These are phyloP conservation scores for Penicillium canariense DNA, from an alignment of 495 filamentous ascomycete genomes.

Conservation along the genomic window DNA sequence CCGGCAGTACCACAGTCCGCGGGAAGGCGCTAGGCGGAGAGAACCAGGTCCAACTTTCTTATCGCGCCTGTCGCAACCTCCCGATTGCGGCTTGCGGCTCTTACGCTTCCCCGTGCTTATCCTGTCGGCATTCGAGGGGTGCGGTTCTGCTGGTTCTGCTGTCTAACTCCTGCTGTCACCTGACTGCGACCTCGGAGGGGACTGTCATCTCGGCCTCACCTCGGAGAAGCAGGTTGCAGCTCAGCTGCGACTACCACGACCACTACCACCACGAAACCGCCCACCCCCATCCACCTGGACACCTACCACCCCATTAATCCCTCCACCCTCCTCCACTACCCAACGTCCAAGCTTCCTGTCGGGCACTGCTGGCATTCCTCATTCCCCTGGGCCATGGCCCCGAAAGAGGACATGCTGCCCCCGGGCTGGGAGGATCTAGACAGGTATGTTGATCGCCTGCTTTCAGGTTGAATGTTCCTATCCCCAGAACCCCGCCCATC, in stretches of 20 bases:
- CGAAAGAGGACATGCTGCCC: constrained; percentile 49
- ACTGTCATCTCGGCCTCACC: constrained; percentile 2
- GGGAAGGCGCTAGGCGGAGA: too few relatives aligned
- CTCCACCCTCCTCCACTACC: constrained; percentile 4
- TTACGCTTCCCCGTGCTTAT: constrained; percentile 9
- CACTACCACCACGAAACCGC: constrained; percentile 3
- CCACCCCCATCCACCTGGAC: not conserved
- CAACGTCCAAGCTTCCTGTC: constrained; percentile 7
- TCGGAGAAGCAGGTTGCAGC: not conserved
- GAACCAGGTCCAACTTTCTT: constrained; percentile 1
- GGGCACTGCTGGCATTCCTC: constrained; percentile 37
- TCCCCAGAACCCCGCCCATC: too few relatives aligned
- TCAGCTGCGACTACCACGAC: not conserved
- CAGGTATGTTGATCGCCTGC: constrained; percentile 38
- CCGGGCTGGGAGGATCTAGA: constrained; percentile 50
- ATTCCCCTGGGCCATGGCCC: constrained; percentile 46
- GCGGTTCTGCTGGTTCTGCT: too few relatives aligned
- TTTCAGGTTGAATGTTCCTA: constrained; percentile 11
- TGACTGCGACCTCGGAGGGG: constrained; percentile 29
- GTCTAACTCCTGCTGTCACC: constrained; percentile 17
- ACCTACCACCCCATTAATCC: not conserved
- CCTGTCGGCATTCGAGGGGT: too few relatives aligned
- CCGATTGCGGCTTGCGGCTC: constrained; percentile 27
- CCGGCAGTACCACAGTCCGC: too few relatives aligned
- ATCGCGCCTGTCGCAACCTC: constrained; percentile 10